A percentile compares a stretch with the other conserved stretches of the same genome.
phyloP scores from a whole-genome alignment of 1,284 basidiomycete genomes.

The Trametes polyzona region DNA sequence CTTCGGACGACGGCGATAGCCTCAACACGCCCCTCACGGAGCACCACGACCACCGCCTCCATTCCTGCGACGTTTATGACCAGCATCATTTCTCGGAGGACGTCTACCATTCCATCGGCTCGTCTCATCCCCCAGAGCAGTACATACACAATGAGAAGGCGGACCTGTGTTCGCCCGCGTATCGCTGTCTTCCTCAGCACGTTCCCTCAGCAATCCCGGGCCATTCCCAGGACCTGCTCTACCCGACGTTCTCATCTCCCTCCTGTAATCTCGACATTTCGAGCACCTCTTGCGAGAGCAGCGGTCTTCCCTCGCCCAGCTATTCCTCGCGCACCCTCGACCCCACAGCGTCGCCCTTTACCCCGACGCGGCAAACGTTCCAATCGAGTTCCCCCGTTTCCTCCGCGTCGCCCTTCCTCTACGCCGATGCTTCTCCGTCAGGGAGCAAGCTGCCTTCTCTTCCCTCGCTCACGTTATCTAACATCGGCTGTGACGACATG shows the following conservation, averaged over 20 bases:
- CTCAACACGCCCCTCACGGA: conserved; percentile 43
- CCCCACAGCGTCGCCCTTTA: conserved; percentile 27
- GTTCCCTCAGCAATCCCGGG: conserved; percentile 25
- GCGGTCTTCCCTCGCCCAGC: conserved; percentile 29
- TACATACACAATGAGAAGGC: conserved; percentile 20
- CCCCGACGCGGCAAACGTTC: conserved; percentile 26
- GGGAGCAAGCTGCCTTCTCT: conserved; percentile 26
- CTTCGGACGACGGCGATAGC: conserved; percentile 46
- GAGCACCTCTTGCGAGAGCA: conserved; percentile 34
- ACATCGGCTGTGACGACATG: conserved; percentile 27
- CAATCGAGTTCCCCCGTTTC: conserved; percentile 22
- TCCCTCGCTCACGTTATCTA: conserved; percentile 30
- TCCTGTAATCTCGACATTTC: conserved; percentile 32
- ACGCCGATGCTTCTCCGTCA: conserved; percentile 26
- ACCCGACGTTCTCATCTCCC: conserved; percentile 28
- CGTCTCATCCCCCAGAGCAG: conserved; percentile 14
- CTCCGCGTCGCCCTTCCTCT: conserved; percentile 23
- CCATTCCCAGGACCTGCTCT: conserved; percentile 27
- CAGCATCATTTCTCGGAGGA: conserved; percentile 26
- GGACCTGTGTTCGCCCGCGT: conserved; percentile 15
- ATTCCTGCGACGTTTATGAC: conserved; percentile 33
- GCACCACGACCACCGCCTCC: conserved; percentile 33
- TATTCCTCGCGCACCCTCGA: conserved; percentile 24
- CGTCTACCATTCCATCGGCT: conserved; percentile 24
- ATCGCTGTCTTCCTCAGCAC: conserved; percentile 24